Conservation (phyloP, 1,284 basidiomycete species). For the Athelia sp. region DNA sequence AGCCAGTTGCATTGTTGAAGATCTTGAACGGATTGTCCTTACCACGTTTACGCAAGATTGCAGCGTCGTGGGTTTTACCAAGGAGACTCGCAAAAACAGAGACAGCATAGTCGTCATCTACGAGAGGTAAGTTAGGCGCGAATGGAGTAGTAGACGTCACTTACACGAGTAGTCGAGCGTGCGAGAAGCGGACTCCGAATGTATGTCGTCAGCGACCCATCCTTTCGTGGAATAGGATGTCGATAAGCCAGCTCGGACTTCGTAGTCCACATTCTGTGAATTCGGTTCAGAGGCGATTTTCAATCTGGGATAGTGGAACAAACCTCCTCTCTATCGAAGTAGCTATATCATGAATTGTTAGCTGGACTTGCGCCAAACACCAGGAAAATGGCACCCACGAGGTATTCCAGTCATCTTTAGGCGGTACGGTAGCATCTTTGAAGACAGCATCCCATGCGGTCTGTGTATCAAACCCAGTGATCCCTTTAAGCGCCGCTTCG, state of each 20-base stretch:
- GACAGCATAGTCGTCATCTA: constrained; percentile 78
- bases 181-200: constrained; percentile 74
- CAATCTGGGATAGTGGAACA: neutral
- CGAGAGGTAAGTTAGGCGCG: neutral
- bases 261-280: constrained; percentile 66
- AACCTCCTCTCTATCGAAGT: constrained; percentile 73
- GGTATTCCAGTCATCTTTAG: constrained; percentile 48
- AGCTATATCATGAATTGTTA: constrained; percentile 32
- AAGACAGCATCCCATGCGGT: constrained; percentile 72
- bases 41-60: constrained; percentile 51
- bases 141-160: constrained; percentile 13
- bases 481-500: constrained; percentile 67
- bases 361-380: neutral
- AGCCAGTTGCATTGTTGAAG: constrained; percentile 70
- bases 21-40: constrained; percentile 54
- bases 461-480: constrained; percentile 58
- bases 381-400: constrained; percentile 29
- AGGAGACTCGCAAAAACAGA: constrained; percentile 55
- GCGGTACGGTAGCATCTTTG: constrained; percentile 72
- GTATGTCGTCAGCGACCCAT: constrained; percentile 77
- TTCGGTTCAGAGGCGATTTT: neutral
- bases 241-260: constrained; percentile 75
- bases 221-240: constrained; percentile 64
- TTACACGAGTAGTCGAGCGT: constrained; percentile 78
- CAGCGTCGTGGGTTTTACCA: constrained; percentile 43